Percentiles rank a stretch among this genome's conserved stretches.
These are phyloP conservation scores for Aspergillus pseudoviridinutans DNA, from an alignment of 2,329 filamentous ascomycete genomes.

Conservation along the genomic window DNA sequence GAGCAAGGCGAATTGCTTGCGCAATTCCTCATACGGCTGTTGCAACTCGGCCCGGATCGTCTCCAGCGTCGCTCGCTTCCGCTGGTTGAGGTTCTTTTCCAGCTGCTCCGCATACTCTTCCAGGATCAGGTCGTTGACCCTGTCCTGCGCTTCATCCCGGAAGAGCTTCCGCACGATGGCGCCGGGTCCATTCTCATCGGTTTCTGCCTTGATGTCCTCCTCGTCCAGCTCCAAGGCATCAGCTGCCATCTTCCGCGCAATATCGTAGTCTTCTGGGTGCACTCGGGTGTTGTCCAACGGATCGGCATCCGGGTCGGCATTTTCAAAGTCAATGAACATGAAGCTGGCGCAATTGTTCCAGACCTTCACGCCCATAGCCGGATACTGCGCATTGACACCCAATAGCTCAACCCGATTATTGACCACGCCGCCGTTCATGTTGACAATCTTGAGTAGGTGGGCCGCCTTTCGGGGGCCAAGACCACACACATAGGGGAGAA, in stretches of 20 bases:
- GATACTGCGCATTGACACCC: slow-evolving; percentile 76
- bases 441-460: slow-evolving; percentile 81
- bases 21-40: slow-evolving; percentile 88
- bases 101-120: slow-evolving; percentile 97
- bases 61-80: slow-evolving; percentile 92
- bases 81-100: slow-evolving; percentile 86
- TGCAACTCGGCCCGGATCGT: slow-evolving; percentile 92
- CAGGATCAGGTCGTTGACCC: slow-evolving; percentile 91
- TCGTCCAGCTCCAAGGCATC: slow-evolving; percentile 95
- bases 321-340: slow-evolving; percentile 82
- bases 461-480: slow-evolving; percentile 89
- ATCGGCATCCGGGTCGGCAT: slow-evolving; percentile 76
- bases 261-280: slow-evolving; percentile 96
- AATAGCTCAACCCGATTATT: slow-evolving; percentile 82
- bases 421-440: slow-evolving; percentile 82
- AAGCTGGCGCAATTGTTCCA: slow-evolving; percentile 98
- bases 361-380: slow-evolving; percentile 81
- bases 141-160: slow-evolving; percentile 86
- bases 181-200: slow-evolving; percentile 80
- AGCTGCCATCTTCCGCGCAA: slow-evolving; percentile 96
- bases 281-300: slow-evolving; percentile 96
- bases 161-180: slow-evolving; percentile 95
- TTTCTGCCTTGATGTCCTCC: slow-evolving; percentile 94
- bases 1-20: slow-evolving; percentile 70
- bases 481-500: slow-evolving; percentile 87